Evolutionary conservation across 2,329 filamentous ascomycete species (phyloP).

Genomic region (Diaporthe citri): DNA sequence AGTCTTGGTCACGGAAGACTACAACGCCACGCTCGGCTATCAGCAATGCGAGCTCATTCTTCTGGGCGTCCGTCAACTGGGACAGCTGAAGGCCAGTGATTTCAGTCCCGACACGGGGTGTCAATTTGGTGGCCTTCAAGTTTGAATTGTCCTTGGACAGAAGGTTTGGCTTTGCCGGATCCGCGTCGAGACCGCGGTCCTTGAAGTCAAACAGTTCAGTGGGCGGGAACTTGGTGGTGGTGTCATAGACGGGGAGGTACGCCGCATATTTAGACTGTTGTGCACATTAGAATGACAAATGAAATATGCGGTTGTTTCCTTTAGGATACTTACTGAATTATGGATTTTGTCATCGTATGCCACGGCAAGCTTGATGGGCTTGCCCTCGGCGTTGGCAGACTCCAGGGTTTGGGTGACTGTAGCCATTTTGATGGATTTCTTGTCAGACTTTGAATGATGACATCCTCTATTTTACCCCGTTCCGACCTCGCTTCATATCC

Average conservation of each 20-base stretch:
- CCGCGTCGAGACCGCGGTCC: constrained; percentile 49
- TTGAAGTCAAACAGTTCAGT: constrained; percentile 49
- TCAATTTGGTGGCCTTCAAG: constrained; percentile 46
- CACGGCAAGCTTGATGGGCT: constrained; percentile 15
- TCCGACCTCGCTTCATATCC: background rate
- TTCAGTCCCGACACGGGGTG: constrained; percentile 55
- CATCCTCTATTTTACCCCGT: background rate
- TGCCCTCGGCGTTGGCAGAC: constrained; percentile 6
- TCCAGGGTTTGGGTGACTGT: constrained; percentile 21
- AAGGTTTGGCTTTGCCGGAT: constrained; percentile 48
- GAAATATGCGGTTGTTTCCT: background rate
- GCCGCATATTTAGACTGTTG: constrained; percentile 48
- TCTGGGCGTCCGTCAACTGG: constrained; percentile 53
- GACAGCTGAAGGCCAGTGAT: constrained; percentile 56
- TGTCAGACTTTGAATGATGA: background rate
- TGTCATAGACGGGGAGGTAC: constrained; percentile 52
- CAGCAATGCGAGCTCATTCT: constrained; percentile 57
- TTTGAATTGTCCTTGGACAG: constrained; percentile 41
- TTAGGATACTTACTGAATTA: background rate
- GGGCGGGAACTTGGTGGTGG: constrained; percentile 46
- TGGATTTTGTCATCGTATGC: constrained; percentile 19
- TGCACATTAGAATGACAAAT: background rate
- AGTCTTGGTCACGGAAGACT: constrained; percentile 51
- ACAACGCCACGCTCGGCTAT: constrained; percentile 56
- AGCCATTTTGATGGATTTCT: background rate